A percentile compares a stretch with the other conserved stretches of the same genome.
Conservation (phyloP, 306 rosid species). For the Cicer pinnatifidum region DNA sequence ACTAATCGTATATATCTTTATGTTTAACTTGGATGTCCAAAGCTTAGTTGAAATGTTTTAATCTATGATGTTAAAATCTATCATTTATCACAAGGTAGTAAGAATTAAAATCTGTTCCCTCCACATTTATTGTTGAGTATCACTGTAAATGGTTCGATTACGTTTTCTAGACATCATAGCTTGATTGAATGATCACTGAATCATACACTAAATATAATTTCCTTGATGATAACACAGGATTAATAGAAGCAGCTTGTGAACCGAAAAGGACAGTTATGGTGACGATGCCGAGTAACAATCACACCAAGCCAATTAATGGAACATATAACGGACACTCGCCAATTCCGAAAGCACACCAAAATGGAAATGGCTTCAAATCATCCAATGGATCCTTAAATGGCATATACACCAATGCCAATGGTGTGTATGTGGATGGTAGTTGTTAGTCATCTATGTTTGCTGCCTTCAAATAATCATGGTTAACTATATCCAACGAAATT, state of each 20-base stretch:
- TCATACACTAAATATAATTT: conserved; percentile 10
- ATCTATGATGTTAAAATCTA: too few species aligned
- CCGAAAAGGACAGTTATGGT: conserved; percentile 38
- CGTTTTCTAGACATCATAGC: conserved; percentile 3
- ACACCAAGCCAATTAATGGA: conserved; percentile 49
- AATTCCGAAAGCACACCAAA: conserved; percentile 52
- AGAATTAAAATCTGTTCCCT: neutral
- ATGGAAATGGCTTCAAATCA: conserved; percentile 57
- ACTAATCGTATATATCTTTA: too few species aligned
- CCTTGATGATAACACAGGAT: conserved; percentile 55
- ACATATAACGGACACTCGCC: conserved; percentile 53
- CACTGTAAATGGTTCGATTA: neutral
- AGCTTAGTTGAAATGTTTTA: too few species aligned
- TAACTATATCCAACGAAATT: conserved; percentile 51
- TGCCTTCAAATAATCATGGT: conserved; percentile 36
- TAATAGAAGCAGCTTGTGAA: conserved; percentile 72
- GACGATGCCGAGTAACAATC: conserved; percentile 47
- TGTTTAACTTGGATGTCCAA: too few species aligned
- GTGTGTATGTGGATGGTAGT: conserved; percentile 58
- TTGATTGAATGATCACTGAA: neutral
- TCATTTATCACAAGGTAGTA: too few species aligned
- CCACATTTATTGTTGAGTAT: conserved; percentile 1
- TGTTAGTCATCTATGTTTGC: conserved; percentile 40
- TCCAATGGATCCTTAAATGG: conserved; percentile 67
- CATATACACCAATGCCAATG: conserved; percentile 67